Evolutionary conservation across 176 grass and related monocot species (phyloP).

Genomic region (Ensete glaucum): DNA sequence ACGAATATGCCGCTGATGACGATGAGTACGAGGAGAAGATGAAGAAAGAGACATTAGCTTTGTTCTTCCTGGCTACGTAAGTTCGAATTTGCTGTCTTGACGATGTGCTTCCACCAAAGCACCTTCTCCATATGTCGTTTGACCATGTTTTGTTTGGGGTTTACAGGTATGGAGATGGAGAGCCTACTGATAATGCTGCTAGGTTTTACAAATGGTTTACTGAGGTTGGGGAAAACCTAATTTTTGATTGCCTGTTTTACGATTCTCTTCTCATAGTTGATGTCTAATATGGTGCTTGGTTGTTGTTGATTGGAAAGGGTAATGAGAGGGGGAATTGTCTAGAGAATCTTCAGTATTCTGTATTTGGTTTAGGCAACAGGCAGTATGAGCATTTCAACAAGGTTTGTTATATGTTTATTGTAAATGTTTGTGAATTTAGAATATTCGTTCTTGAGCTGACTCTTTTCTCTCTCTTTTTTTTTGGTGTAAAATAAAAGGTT

Average conservation of each 20-base stretch:
- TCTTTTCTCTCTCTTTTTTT: background rate
- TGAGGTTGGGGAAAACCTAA: slow-evolving; percentile 29
- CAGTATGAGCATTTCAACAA: slow-evolving; percentile 99
- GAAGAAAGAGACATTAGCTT: slow-evolving; percentile 63
- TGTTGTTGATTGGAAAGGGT: slow-evolving; percentile 31
- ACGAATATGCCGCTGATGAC: slow-evolving; percentile 78
- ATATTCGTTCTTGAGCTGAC: background rate
- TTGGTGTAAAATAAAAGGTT: slow-evolving; percentile 40
- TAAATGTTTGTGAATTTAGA: background rate
- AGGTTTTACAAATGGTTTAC: slow-evolving; percentile 97
- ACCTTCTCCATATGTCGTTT: slow-evolving; percentile 2
- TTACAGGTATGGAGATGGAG: slow-evolving; percentile 87
- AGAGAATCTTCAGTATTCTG: slow-evolving; percentile 51
- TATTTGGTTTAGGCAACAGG: slow-evolving; percentile 85
- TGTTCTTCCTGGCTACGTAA: slow-evolving; percentile 95
- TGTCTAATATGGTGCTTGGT: slow-evolving; percentile 6
- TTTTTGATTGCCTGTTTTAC: background rate
- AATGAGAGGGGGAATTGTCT: slow-evolving; percentile 62
- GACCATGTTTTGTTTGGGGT: slow-evolving; percentile 13
- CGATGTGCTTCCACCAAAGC: background rate
- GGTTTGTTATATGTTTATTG: slow-evolving; percentile 24
- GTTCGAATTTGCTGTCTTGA: slow-evolving; percentile 2
- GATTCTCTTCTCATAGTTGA: background rate
- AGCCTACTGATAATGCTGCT: slow-evolving; percentile 91
- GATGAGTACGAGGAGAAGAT: slow-evolving; percentile 75